Percentiles rank a stretch among this genome's conserved stretches.
Evolutionary conservation across 2,329 filamentous ascomycete species (phyloP).

Genomic region (Diaporthe eres): DNA sequence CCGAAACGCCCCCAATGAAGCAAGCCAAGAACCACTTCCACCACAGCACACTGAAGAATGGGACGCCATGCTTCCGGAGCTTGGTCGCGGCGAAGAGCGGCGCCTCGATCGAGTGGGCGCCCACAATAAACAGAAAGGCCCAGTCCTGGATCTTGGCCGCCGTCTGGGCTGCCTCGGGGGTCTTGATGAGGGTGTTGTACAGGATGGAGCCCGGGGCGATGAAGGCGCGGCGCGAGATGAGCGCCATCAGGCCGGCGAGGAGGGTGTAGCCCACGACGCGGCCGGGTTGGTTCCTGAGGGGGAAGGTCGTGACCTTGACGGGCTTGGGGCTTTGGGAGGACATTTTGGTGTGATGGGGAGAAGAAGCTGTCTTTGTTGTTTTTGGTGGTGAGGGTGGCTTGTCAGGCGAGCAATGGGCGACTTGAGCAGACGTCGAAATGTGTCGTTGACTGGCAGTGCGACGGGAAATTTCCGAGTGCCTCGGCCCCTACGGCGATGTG

Average conservation of each 20-base stretch:
- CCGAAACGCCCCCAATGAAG: background rate
- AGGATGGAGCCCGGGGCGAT: slow-evolving; percentile 35
- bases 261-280: slow-evolving; percentile 25
- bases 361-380: background rate
- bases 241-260: slow-evolving; percentile 1
- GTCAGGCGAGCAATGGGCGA: background rate
- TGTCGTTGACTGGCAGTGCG: background rate
- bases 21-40: slow-evolving; percentile 33
- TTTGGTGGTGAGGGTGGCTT: background rate
- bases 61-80: slow-evolving; percentile 38
- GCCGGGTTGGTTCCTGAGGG: background rate
- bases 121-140: background rate
- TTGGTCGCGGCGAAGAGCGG: slow-evolving; percentile 35
- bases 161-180: slow-evolving; percentile 9
- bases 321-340: slow-evolving; percentile 11
- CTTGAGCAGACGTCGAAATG: background rate
- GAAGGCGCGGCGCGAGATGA: slow-evolving; percentile 31
- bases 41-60: slow-evolving; percentile 34
- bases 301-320: slow-evolving; percentile 38
- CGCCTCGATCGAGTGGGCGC: slow-evolving; percentile 30
- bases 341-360: background rate
- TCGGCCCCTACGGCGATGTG: background rate
- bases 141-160: slow-evolving; percentile 29
- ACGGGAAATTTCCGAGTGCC: background rate
- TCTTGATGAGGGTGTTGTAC: slow-evolving; percentile 25